Base-by-base conservation (phyloP, 208 protist genomes). In the Leishmania lainsoni region DNA sequence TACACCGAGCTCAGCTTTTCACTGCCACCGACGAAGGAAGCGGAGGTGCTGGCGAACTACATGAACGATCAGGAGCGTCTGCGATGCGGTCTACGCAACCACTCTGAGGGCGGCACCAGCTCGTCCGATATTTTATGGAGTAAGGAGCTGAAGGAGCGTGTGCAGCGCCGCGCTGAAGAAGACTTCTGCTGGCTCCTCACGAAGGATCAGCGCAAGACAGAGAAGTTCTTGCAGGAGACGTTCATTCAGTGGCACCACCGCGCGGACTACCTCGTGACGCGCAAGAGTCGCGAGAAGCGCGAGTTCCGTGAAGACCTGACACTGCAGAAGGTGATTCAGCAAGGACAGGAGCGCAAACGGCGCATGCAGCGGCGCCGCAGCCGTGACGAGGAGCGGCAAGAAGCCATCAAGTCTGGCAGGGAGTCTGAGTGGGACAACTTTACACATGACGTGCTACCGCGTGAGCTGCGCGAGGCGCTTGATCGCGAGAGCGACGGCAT, bases 171-270 rank as follows among this genome's bases (percentile, higher is more conserved):
- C 8, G 86, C 92, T 26, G 76, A 74, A 52, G 81, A 87, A 2
- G 91, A 95, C 85, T 97, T 97, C 73, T 97, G 94, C 81, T 97
- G 94, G 92, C 61, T 94, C 29, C 83, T 95, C 16, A 96, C 90
- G 26, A 69, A 89, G 35, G 87, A 96, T 78, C 88, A 92, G 78
- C 77, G 92, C 65, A 93, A 91, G 78, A 96, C 92, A 58, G 87
- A 94, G 76, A 89, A 91, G 63, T 97, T 97, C 84, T 63, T 96
- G 59, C 90, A 95, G 76, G 91, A 95, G 77, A 95, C 92, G 12
- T 97, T 89, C 75, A 79, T 97, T 39, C 94, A 97, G 87, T 97
- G 94, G 92, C 89, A 95, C 75, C 88, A 97, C 81, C 91, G 92
- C 58, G 94, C 94, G 5, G 94, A 97, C 84, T 97, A 96, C 83